A percentile compares a stretch with the other conserved stretches of the same genome.
phyloP scores from a whole-genome alignment of 1,284 basidiomycete species.

The Heterobasidion occidentale region DNA sequence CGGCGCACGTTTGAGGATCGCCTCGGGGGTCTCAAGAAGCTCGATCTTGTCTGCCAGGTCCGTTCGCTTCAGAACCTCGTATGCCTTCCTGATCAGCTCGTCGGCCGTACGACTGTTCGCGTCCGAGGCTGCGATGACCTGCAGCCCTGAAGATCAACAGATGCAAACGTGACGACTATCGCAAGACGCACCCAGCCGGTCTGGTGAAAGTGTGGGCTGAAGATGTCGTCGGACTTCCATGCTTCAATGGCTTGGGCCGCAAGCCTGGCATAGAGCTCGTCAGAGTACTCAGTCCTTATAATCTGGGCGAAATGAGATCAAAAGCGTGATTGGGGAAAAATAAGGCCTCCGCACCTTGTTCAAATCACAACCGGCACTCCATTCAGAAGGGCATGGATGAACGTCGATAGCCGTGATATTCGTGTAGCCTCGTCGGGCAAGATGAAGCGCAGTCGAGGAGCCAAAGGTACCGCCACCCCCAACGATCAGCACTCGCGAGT shows the following conservation, averaged over 20 bases:
- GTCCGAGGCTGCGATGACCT: neutral
- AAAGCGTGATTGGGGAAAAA: neutral
- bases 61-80: neutral
- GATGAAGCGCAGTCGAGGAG: neutral
- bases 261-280: neutral
- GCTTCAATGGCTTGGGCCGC: neutral
- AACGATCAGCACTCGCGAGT: neutral
- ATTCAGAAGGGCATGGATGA: neutral
- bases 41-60: neutral
- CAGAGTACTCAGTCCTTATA: neutral
- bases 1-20: neutral
- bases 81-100: neutral
- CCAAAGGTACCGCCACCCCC: neutral
- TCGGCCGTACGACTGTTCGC: neutral
- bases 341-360: neutral
- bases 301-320: neutral
- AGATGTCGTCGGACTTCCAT: neutral
- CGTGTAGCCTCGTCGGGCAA: neutral
- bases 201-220: neutral
- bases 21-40: neutral
- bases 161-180: neutral
- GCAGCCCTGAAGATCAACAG: neutral
- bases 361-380: neutral
- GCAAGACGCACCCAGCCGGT: neutral
- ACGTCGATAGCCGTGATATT: neutral